phyloP scores from a whole-genome alignment of 495 filamentous ascomycete species.

The Penicillium tannophilum region DNA sequence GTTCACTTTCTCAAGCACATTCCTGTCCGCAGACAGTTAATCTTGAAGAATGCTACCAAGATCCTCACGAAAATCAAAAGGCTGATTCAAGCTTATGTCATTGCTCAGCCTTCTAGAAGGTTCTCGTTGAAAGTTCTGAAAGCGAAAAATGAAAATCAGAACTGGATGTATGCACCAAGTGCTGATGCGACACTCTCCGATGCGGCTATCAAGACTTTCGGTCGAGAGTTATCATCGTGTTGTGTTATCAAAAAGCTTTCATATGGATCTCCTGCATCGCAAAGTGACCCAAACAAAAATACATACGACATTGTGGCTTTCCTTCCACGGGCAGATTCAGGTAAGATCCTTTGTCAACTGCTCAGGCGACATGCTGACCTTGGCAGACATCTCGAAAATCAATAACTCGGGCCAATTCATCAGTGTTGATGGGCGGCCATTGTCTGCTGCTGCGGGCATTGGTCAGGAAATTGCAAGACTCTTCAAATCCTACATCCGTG shows the following conservation, averaged over 20 bases:
- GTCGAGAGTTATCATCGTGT: constrained; percentile 60
- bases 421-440: constrained; percentile 76
- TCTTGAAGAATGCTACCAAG: constrained; percentile 62
- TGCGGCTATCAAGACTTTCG: constrained; percentile 70
- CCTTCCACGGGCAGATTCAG: constrained; percentile 54
- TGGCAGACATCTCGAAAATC: constrained; percentile 53
- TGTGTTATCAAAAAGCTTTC: constrained; percentile 47
- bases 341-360: constrained; percentile 24
- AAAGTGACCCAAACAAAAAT: constrained; percentile 11
- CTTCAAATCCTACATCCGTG: constrained; percentile 61
- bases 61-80: constrained; percentile 64
- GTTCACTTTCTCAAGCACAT: constrained; percentile 66
- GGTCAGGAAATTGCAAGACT: constrained; percentile 64
- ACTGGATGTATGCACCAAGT: constrained; percentile 74
- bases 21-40: constrained; percentile 73
- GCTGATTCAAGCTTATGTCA: constrained; percentile 72
- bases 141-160: constrained; percentile 60
- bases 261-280: constrained; percentile 13
- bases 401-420: constrained; percentile 63
- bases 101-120: constrained; percentile 65
- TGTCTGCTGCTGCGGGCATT: constrained; percentile 64
- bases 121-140: constrained; percentile 70
- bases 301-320: constrained; percentile 57
- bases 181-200: constrained; percentile 56
- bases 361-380: constrained; percentile 16